Evolutionary conservation across 2,329 filamentous ascomycete species (phyloP).

Genomic region (Fusarium falciforme): DNA sequence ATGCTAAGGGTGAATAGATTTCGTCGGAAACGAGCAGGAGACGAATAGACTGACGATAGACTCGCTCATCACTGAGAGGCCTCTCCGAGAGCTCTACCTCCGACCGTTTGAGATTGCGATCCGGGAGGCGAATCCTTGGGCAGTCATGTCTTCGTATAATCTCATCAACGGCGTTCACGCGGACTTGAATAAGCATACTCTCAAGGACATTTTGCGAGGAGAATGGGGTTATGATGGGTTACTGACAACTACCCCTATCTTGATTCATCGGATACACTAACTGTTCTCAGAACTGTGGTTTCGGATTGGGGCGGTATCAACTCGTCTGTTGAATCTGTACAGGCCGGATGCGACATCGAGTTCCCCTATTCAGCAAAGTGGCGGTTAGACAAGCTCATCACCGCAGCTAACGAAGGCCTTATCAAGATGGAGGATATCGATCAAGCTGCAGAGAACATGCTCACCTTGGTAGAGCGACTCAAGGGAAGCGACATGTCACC

Average conservation of each 20-base stretch:
- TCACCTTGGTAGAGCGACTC: constrained; percentile 70
- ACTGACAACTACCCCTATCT: constrained; percentile 19
- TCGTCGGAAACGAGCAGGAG: constrained; percentile 80
- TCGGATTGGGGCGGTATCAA: constrained; percentile 71
- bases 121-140: constrained; percentile 75
- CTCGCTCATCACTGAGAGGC: constrained; percentile 71
- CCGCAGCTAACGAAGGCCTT: constrained; percentile 61
- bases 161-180: constrained; percentile 72
- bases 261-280: constrained; percentile 12
- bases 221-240: constrained; percentile 73
- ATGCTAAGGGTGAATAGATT: constrained; percentile 56
- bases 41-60: constrained; percentile 67
- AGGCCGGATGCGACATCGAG: constrained; percentile 68
- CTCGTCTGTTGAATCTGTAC: constrained; percentile 65
- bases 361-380: constrained; percentile 68
- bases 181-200: constrained; percentile 62
- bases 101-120: constrained; percentile 80
- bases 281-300: constrained; percentile 59
- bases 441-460: constrained; percentile 68
- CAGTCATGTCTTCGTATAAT: constrained; percentile 77
- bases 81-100: constrained; percentile 78
- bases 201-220: constrained; percentile 68
- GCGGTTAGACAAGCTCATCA: constrained; percentile 67
- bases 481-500: constrained; percentile 68
- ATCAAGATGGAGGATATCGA: constrained; percentile 64